phyloP scores from a whole-genome alignment of 495 filamentous ascomycete genomes.

The Staphylotrichum tortipilum region DNA sequence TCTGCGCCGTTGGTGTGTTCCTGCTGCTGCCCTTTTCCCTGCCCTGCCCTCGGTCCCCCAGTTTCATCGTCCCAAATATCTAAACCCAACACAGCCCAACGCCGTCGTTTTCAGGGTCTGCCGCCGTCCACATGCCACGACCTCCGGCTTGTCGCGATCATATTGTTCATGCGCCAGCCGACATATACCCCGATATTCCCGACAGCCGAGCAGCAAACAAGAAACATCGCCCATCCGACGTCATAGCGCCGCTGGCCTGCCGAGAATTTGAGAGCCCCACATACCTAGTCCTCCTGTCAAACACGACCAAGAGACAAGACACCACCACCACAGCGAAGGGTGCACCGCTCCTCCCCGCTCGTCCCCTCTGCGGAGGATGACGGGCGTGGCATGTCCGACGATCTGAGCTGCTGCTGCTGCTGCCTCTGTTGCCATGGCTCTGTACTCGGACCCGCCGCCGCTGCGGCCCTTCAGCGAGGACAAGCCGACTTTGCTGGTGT shows the following conservation, averaged over 20 bases:
- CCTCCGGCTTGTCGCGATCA: neutral
- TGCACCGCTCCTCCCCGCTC: slow-evolving; percentile 31
- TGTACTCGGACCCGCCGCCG: slow-evolving; percentile 53
- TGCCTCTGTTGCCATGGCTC: slow-evolving; percentile 39
- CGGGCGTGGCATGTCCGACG: slow-evolving; percentile 37
- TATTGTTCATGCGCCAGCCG: slow-evolving; percentile 11
- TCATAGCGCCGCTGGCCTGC: slow-evolving; percentile 12
- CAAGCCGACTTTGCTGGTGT: slow-evolving; percentile 76
- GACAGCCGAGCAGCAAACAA: slow-evolving; percentile 9
- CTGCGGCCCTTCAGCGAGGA: slow-evolving; percentile 47
- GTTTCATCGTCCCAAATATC: neutral
- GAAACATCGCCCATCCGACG: slow-evolving; percentile 12
- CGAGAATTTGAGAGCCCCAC: neutral
- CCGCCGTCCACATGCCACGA: neutral
- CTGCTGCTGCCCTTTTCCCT: neutral
- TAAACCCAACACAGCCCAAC: too few relatives aligned
- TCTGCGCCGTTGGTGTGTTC: neutral
- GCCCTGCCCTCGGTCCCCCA: neutral
- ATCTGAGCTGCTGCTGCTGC: too few relatives aligned
- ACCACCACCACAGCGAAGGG: neutral
- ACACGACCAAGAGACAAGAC: neutral
- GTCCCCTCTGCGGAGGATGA: slow-evolving; percentile 55
- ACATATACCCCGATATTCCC: slow-evolving; percentile 5
- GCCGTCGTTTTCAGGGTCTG: neutral
- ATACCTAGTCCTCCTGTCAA: neutral